These are phyloP conservation scores for Crepidotus variabilis DNA, from an alignment of 768 basidiomycete genomes.

Conservation along the genomic window DNA sequence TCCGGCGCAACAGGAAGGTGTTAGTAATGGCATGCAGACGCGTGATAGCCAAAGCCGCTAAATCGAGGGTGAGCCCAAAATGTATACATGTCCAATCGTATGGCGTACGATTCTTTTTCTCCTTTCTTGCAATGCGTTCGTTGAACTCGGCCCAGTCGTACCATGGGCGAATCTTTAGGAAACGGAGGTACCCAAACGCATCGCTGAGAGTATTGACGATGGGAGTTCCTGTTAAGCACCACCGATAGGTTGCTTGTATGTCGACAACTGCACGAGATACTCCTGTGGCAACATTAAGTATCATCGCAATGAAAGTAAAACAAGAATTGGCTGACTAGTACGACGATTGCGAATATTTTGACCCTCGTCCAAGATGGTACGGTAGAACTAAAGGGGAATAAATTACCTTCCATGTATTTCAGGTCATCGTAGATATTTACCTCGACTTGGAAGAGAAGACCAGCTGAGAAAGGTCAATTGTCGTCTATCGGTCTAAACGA, in stretches of 20 bases:
- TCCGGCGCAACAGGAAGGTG: slow-evolving; percentile 54
- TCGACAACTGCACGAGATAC: slow-evolving; percentile 52
- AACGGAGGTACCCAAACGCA: slow-evolving; percentile 44
- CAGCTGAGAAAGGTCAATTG: slow-evolving; percentile 23
- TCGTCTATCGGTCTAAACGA: background rate
- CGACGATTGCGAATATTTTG: slow-evolving; percentile 49
- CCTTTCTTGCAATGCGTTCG: slow-evolving; percentile 29
- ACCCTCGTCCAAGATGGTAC: slow-evolving; percentile 54
- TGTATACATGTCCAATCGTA: slow-evolving; percentile 1
- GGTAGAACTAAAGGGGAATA: slow-evolving; percentile 36
- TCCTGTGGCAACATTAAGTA: slow-evolving; percentile 25
- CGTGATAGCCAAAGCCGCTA: slow-evolving; percentile 50
- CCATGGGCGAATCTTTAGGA: slow-evolving; percentile 42
- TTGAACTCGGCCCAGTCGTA: slow-evolving; percentile 43
- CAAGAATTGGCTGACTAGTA: slow-evolving; percentile 34
- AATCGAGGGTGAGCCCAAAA: slow-evolving; percentile 4
- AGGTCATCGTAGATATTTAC: slow-evolving; percentile 21
- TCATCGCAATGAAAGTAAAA: background rate
- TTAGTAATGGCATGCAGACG: slow-evolving; percentile 57
- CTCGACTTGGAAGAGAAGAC: slow-evolving; percentile 48
- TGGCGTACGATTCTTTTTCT: slow-evolving; percentile 50
- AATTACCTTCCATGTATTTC: background rate
- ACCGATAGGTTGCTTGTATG: slow-evolving; percentile 50
- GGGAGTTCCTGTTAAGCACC: slow-evolving; percentile 69
- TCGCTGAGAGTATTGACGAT: slow-evolving; percentile 62